Conservation (phyloP, 2,329 filamentous ascomycete genomes). For the Apiospora rasikravindrae region DNA sequence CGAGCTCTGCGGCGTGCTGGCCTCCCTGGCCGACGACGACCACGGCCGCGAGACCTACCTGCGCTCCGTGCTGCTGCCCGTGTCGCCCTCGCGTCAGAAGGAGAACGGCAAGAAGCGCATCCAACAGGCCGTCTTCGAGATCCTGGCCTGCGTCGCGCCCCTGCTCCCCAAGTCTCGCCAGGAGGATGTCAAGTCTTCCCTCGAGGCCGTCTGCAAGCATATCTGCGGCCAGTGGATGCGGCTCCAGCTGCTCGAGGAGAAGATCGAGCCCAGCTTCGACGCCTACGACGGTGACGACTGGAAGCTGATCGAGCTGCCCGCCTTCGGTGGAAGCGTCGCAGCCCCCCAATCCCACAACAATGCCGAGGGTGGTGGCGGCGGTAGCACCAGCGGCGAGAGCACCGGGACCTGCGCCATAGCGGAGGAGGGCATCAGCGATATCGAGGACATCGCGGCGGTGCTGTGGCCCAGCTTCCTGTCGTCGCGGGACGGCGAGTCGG, state of each 20-base stretch:
- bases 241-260: constrained; percentile 9
- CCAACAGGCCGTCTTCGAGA: not conserved
- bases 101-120: constrained; percentile 17
- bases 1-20: constrained; percentile 7
- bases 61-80: constrained; percentile 7
- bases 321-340: not conserved
- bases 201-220: not conserved
- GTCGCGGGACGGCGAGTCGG: constrained; percentile 20
- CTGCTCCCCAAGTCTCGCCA: not conserved
- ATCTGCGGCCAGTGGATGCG: constrained; percentile 15
- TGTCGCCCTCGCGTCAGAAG: not conserved
- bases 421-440: constrained; percentile 9
- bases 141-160: not conserved
- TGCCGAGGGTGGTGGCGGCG: not conserved
- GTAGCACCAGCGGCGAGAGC: not conserved
- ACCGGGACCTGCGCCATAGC: not conserved
- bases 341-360: not conserved
- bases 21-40: constrained; percentile 12
- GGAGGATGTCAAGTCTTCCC: not conserved
- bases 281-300: constrained; percentile 3
- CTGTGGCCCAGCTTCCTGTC: constrained; percentile 24
- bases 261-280: constrained; percentile 12
- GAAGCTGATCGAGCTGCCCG: not conserved
- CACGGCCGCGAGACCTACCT: constrained; percentile 10
- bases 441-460: constrained; percentile 21